Conservation (phyloP, 2,329 filamentous ascomycete species). For the Penicillium rolfsii region DNA sequence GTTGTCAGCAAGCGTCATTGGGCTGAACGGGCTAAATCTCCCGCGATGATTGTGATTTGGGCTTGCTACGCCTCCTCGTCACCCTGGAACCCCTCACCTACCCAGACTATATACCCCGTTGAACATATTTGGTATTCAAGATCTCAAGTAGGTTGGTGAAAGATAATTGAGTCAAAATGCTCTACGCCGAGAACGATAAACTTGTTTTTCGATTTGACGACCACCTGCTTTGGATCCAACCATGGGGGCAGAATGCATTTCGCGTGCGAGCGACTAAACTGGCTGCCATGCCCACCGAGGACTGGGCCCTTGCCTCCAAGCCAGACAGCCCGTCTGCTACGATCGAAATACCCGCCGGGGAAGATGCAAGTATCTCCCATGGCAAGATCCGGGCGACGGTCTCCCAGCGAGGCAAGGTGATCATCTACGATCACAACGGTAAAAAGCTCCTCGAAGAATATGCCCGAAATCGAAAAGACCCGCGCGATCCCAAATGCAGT, state of each 20-base stretch:
- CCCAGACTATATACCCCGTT: not conserved
- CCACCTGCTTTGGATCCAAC: slow-evolving; percentile 44
- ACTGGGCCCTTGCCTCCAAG: slow-evolving; percentile 41
- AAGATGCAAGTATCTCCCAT: slow-evolving; percentile 51
- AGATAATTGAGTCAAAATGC: slow-evolving; percentile 29
- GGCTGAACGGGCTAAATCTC: not conserved
- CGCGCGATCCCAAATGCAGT: slow-evolving; percentile 61
- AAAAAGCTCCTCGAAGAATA: slow-evolving; percentile 58
- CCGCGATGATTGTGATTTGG: not conserved
- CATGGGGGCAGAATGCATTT: slow-evolving; percentile 46
- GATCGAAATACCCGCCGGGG: slow-evolving; percentile 22
- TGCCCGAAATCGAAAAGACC: slow-evolving; percentile 54
- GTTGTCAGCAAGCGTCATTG: not conserved
- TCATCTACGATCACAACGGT: slow-evolving; percentile 49
- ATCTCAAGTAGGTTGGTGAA: not conserved
- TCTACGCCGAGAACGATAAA: slow-evolving; percentile 39
- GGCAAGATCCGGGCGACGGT: slow-evolving; percentile 55
- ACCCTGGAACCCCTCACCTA: not conserved
- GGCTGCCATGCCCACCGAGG: slow-evolving; percentile 40
- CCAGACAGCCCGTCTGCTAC: slow-evolving; percentile 16
- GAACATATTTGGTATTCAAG: not conserved
- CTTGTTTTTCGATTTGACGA: slow-evolving; percentile 45
- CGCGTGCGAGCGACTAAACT: slow-evolving; percentile 44
- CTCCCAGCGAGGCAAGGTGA: slow-evolving; percentile 55
- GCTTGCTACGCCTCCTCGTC: slow-evolving; percentile 1